A percentile compares a stretch with the other conserved stretches of the same genome.
phyloP scores from a whole-genome alignment of 1,284 basidiomycete species.

The Apiotrichum montevideense region DNA sequence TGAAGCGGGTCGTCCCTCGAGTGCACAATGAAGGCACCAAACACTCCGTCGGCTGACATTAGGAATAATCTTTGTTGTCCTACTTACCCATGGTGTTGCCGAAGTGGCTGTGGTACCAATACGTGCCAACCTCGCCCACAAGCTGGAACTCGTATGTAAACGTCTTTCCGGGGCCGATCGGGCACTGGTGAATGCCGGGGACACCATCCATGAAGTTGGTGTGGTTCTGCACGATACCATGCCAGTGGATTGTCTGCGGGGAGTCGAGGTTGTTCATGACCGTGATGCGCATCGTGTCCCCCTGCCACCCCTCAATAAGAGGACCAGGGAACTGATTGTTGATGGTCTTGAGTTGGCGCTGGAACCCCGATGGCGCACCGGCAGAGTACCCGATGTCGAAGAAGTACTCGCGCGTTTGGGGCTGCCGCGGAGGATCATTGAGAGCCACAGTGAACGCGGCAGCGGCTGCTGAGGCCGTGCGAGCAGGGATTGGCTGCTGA shows the following conservation, averaged over 20 bases:
- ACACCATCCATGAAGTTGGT: conserved; percentile 30
- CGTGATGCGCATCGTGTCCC: conserved; percentile 26
- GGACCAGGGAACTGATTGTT: conserved; percentile 22
- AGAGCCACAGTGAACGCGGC: background rate
- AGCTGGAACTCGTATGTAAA: conserved; percentile 50
- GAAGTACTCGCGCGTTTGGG: conserved; percentile 1
- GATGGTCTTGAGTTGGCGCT: conserved; percentile 7
- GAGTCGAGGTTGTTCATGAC: conserved; percentile 26
- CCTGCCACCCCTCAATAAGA: conserved; percentile 32
- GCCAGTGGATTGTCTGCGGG: conserved; percentile 30
- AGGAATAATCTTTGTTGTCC: background rate
- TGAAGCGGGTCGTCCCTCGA: conserved; percentile 23
- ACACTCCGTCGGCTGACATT: conserved; percentile 28
- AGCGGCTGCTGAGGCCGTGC: background rate
- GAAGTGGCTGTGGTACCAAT: conserved; percentile 36
- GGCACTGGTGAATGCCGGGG: conserved; percentile 47
- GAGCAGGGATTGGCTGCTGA: background rate
- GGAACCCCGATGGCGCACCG: conserved; percentile 5
- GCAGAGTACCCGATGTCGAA: conserved; percentile 4
- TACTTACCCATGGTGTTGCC: conserved; percentile 16
- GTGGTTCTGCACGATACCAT: conserved; percentile 31
- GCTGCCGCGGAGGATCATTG: background rate
- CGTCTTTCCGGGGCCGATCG: conserved; percentile 50
- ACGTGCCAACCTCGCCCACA: conserved; percentile 28
- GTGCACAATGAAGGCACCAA: conserved; percentile 29